These are phyloP conservation scores for Backusella liffmaniae DNA, from an alignment of 192 early-diverging fungal species.

Conservation along the genomic window DNA sequence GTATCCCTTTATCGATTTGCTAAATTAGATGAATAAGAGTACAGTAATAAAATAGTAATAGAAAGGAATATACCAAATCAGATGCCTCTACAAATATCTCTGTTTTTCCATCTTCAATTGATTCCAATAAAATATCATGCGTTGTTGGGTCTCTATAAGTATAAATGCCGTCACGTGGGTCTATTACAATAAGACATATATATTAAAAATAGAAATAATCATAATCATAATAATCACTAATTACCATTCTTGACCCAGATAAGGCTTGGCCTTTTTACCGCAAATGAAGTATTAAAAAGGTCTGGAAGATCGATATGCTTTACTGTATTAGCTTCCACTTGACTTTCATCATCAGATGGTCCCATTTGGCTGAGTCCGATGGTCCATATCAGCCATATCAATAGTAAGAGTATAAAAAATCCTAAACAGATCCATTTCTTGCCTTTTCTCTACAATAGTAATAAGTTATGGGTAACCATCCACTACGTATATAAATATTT, in stretches of 20 bases:
- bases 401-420: slow-evolving; percentile 18
- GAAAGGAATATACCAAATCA: slow-evolving; percentile 7
- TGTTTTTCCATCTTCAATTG: slow-evolving; percentile 12
- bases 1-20: not conserved
- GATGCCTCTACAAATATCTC: slow-evolving; percentile 27
- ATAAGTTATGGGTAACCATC: not conserved
- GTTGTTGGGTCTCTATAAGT: slow-evolving; percentile 20
- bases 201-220: slow-evolving; percentile 10
- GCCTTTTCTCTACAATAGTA: not conserved
- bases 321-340: not conserved
- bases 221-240: slow-evolving; percentile 4
- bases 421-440: slow-evolving; percentile 27
- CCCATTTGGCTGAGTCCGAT: slow-evolving; percentile 20
- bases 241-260: slow-evolving; percentile 28
- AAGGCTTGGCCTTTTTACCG: slow-evolving; percentile 16
- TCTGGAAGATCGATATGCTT: slow-evolving; percentile 26
- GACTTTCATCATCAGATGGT: not conserved
- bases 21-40: not conserved
- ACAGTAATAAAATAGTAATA: not conserved
- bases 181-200: not conserved
- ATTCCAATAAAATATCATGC: slow-evolving; percentile 21
- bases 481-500: not conserved
- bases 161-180: slow-evolving; percentile 21
- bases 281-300: slow-evolving; percentile 20
- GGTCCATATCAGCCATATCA: slow-evolving; percentile 32